phyloP scores from a whole-genome alignment of 2,329 filamentous ascomycete species.

The Kalaharituber pfeilii region DNA sequence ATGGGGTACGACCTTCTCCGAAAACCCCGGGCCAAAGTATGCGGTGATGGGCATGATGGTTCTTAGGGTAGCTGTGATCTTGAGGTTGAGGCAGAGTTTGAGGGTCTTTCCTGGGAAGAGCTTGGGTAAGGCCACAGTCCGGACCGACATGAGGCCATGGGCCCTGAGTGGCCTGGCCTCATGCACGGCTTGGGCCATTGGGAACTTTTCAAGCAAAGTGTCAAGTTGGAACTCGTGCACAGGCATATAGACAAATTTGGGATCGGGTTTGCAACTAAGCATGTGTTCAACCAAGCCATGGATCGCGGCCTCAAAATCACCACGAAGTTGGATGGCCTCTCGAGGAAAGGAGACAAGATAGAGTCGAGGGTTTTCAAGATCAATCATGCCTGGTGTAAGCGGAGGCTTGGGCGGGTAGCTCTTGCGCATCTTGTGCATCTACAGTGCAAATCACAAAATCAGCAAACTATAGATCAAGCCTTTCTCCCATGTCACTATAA shows the following conservation, averaged over 20 bases:
- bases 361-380: neutral
- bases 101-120: neutral
- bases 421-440: neutral
- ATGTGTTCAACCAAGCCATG: neutral
- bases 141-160: neutral
- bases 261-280: neutral
- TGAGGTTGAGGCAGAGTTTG: neutral
- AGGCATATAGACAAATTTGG: neutral
- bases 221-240: neutral
- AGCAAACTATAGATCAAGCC: neutral
- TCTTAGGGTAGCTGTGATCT: neutral
- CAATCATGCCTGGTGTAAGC: neutral
- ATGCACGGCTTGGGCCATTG: neutral
- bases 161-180: neutral
- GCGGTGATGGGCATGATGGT: neutral
- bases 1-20: neutral
- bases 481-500: neutral
- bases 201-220: neutral
- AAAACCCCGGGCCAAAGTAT: neutral
- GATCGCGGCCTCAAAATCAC: neutral
- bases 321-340: neutral
- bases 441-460: neutral
- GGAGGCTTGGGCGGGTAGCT: neutral
- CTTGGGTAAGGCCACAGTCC: neutral
- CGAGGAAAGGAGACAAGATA: neutral